Base-by-base conservation (phyloP, 768 basidiomycete species). In the Pholiota conissans region DNA sequence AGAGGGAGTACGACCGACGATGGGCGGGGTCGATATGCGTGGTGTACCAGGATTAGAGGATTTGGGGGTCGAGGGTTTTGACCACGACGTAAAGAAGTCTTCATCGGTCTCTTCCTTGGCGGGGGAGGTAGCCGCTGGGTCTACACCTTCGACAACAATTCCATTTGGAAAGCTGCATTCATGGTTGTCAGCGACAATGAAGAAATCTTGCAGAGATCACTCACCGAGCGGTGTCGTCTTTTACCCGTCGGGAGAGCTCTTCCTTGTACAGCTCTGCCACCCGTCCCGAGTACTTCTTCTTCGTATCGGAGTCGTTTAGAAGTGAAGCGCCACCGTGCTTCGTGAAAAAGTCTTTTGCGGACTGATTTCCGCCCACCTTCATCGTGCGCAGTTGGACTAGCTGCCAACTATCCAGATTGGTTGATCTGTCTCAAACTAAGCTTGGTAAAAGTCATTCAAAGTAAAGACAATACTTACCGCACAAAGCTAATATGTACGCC, bases 401-500 rank as follows among this genome's bases (percentile, higher is more conserved):
- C 62, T 93, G 89, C 97, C 97, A 99, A 59, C 84, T 86, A 73
- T 99, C 97, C 45, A 98, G 85, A 74, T 95, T 98, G 55, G 95
- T 98, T 24, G 96, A 98, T 62, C 95, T 95, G 72, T 39, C 45
- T 16, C 63, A 45, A 26, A 52, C 62, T 61, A 5, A 40, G 42
- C 47, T 29, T 26, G 14, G 6, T 16, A 55, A 20, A 46, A 27
- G 39, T 27, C 18, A 18, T 48, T 42, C 22, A 18, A n/a, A 3
- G 22, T 42, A 22, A 7, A 6, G 22, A 6, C 11, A 50, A 45
- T 9, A 72, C 87, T 65, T 69, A 95, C 93, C 95, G 79, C 40
- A 99, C 96, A 67, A 99, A 99, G 61, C 87, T 91, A 73, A 99
- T 95, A 70, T 99, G 97, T 22, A 98, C 96, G 65, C 97, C 97